A percentile compares a stretch with the other conserved stretches of the same genome.
phyloP scores from a whole-genome alignment of 73 alveolate genomes.

The Loxodes magnus region DNA sequence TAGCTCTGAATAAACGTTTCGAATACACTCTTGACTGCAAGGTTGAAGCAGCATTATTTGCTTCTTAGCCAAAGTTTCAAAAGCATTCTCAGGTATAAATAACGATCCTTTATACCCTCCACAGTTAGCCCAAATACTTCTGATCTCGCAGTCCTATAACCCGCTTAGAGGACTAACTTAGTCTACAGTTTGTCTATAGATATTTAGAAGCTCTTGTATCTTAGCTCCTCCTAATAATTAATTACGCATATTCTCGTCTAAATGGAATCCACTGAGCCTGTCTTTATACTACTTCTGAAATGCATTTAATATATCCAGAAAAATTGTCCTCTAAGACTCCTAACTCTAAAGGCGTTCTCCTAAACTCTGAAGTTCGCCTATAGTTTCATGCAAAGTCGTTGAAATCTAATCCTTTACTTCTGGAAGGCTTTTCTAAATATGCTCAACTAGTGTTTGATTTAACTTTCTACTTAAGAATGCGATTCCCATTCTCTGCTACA shows the following conservation, averaged over 20 bases:
- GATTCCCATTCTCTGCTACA: slow-evolving; percentile 30
- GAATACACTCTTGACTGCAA: slow-evolving; percentile 69
- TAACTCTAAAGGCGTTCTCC: slow-evolving; percentile 7
- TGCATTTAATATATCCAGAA: too few species aligned
- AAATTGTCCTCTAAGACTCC: too few species aligned
- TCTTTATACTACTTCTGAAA: too few species aligned
- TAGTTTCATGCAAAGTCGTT: not conserved
- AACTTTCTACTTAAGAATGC: slow-evolving; percentile 21
- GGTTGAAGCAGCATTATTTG: slow-evolving; percentile 64
- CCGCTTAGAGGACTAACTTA: too few species aligned
- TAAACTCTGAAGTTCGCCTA: slow-evolving; percentile 1
- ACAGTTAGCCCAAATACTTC: too few species aligned
- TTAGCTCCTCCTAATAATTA: too few species aligned
- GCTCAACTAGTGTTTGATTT: slow-evolving; percentile 22
- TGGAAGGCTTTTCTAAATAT: slow-evolving; percentile 26
- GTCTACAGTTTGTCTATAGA: too few species aligned
- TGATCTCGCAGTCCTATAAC: too few species aligned
- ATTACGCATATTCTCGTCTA: too few species aligned
- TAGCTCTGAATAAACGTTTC: slow-evolving; percentile 60
- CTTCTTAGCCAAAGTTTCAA: slow-evolving; percentile 68
- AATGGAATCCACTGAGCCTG: too few species aligned
- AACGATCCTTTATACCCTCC: slow-evolving; percentile 64
- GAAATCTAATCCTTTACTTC: slow-evolving; percentile 13
- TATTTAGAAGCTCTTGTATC: too few species aligned
- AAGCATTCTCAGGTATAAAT: slow-evolving; percentile 93